Evolutionary conservation across 345 rosid genomes (phyloP), one percentile per base, ranked within the genome.

Genomic region (Citropsis articulata): DNA sequence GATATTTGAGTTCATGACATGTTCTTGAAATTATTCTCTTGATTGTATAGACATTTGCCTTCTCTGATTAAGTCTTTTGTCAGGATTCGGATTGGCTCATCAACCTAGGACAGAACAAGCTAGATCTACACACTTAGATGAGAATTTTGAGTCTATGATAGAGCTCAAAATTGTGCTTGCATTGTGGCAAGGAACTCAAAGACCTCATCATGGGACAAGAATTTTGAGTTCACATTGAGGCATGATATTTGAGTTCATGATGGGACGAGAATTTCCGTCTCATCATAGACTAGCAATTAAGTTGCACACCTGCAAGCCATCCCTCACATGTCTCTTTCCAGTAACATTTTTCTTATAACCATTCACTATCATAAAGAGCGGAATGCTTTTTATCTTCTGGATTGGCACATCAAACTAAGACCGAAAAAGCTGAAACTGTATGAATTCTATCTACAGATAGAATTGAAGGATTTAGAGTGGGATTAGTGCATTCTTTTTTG

Each of bases 61-160:
- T 19, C 57, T 78, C 21, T 74, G 64, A 30, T 62, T 60, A 35
- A 73, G 57, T 21, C 50, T 82, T 38, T 24, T 55, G 14, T 36
- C n/a, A 57, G 73, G 65, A 66, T 76, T 76, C 7, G 8, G 25
- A 55, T 50, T 33, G 72, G 66, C 56, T 24, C 66, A 66, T 66
- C 65, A 53, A 53, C 31, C 56, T 66, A 16, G 16, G 36, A 66
- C 24, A 55, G 13, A 33, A 35, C 53, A 33, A 14, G 57, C 35
- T 45, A 66, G 36, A 21, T 16, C 25, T 66, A 35, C 4, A 35
- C 10, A 21, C 25, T 21, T 33, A 35, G 42, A 10, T 66, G 45
- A 66, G 14, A 66, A 18, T 10, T 66, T 21, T 35, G 14, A 33
- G 14, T 10, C 45, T 40, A 35, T 7, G 30, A 60, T 10, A 7